Percentiles rank a stretch among this genome's conserved stretches.
phyloP scores from a whole-genome alignment of 345 rosid genomes.

The Capsella bursapastoris region DNA sequence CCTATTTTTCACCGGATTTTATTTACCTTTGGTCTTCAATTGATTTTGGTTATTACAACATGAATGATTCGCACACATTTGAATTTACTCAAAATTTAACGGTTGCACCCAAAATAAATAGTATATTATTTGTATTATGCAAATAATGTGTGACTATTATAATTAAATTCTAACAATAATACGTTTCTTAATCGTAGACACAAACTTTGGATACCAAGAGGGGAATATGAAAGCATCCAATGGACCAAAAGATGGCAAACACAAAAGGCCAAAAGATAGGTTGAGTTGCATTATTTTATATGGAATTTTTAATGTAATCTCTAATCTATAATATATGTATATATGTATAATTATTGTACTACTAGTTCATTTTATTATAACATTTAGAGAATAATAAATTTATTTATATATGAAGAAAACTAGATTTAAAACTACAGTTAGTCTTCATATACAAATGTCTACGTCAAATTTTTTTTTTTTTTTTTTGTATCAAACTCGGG shows the following conservation, averaged over 20 bases:
- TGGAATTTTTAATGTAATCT: conserved; percentile 32
- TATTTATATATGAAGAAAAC: background rate
- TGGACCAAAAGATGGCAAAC: conserved; percentile 47
- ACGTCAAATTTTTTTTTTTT: background rate
- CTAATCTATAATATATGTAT: conserved; percentile 21
- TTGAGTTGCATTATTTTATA: conserved; percentile 48
- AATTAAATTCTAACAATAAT: background rate
- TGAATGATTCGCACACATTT: background rate
- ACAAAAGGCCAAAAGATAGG: conserved; percentile 56
- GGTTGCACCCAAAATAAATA: background rate
- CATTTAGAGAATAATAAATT: background rate
- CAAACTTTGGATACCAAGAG: conserved; percentile 55
- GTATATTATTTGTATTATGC: background rate
- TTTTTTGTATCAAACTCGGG: background rate
- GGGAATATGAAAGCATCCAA: conserved; percentile 49
- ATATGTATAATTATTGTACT: conserved; percentile 39
- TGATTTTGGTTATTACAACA: background rate
- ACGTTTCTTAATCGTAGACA: conserved; percentile 29
- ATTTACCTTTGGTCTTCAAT: background rate
- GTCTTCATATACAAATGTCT: background rate
- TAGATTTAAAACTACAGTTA: background rate
- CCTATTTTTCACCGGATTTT: background rate
- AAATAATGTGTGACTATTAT: background rate
- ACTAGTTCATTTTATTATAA: conserved; percentile 20
- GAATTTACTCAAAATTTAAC: background rate